These are phyloP conservation scores for Dicorynia guianensis DNA, from an alignment of 306 rosid genomes.

Conservation along the genomic window DNA sequence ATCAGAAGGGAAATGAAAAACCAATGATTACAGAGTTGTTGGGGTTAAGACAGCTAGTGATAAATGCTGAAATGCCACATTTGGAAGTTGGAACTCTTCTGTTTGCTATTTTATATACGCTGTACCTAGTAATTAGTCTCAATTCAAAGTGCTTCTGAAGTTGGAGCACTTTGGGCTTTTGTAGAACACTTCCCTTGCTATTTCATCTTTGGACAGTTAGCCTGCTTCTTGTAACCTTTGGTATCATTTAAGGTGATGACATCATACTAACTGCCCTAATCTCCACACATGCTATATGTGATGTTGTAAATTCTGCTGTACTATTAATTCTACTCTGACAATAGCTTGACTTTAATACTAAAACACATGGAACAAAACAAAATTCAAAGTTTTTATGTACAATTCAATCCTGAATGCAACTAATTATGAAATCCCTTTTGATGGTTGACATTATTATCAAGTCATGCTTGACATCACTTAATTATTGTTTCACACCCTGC, in stretches of 20 bases:
- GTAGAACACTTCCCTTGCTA: too few species aligned
- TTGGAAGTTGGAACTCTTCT: neutral
- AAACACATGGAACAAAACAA: too few species aligned
- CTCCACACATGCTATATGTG: neutral
- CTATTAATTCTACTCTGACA: neutral
- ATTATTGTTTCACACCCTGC: neutral
- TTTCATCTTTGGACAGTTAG: too few species aligned
- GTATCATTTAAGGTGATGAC: neutral
- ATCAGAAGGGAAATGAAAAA: neutral
- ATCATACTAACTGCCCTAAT: neutral
- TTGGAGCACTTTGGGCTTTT: too few species aligned
- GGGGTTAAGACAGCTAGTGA: constrained; percentile 1
- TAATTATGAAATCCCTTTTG: constrained; percentile 3
- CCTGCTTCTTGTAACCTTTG: neutral
- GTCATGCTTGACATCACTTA: neutral
- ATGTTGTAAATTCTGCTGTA: neutral
- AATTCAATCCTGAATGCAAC: too few species aligned
- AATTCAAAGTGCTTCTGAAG: too few species aligned
- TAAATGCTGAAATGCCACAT: neutral
- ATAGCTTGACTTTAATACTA: too few species aligned
- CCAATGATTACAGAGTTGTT: neutral
- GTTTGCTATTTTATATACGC: neutral
- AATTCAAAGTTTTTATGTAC: too few species aligned
- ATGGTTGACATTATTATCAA: neutral
- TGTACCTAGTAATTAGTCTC: too few species aligned